Evolutionary conservation across 768 basidiomycete genomes (phyloP).

Genomic region (Naganishia onofrii): DNA sequence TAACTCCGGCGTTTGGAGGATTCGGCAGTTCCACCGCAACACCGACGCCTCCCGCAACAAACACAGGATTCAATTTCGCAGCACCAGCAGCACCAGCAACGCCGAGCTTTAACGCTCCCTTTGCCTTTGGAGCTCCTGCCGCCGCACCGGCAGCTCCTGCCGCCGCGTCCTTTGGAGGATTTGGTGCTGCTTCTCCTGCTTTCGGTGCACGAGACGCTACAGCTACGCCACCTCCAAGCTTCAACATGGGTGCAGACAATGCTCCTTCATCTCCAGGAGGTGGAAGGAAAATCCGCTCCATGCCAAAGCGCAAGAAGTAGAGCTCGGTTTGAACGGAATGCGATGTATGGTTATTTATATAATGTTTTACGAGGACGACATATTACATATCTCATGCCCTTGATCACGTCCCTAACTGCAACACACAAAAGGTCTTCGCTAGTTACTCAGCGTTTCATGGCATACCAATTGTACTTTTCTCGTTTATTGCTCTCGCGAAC

Average conservation of each 20-base stretch:
- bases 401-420: no score
- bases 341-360: neutral
- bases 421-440: no score
- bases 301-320: slow-evolving; percentile 14
- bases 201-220: slow-evolving; percentile 16
- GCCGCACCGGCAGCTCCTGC: slow-evolving; percentile 4
- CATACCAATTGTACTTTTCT: no score
- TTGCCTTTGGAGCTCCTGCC: slow-evolving; percentile 15
- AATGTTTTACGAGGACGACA: neutral
- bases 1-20: neutral
- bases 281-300: slow-evolving; percentile 14
- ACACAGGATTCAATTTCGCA: slow-evolving; percentile 12
- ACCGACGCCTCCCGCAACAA: neutral
- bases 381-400: neutral
- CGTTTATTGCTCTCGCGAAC: no score
- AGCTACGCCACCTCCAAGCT: slow-evolving; percentile 24
- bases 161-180: slow-evolving; percentile 16
- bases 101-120: neutral
- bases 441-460: no score
- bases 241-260: slow-evolving; percentile 27
- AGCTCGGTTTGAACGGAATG: neutral
- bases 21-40: neutral
- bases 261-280: slow-evolving; percentile 14
- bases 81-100: slow-evolving; percentile 3
- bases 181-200: slow-evolving; percentile 4